Percentiles rank a stretch among this genome's conserved stretches.
phyloP scores from a whole-genome alignment of 164 flowering plant species.

The Annona squamosa region DNA sequence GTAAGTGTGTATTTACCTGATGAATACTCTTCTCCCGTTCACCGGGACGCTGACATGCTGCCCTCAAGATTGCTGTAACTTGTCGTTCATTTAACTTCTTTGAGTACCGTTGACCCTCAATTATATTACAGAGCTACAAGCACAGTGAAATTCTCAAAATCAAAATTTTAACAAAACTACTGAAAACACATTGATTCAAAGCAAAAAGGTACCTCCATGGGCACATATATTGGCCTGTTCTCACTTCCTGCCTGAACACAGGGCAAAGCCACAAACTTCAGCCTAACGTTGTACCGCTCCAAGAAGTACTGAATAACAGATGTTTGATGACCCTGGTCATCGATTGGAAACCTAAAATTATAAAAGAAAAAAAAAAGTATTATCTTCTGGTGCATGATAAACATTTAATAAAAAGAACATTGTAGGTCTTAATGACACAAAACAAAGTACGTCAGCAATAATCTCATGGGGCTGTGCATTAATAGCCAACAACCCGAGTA shows the following conservation, averaged over 20 bases:
- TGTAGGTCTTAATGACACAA: too few relatives aligned
- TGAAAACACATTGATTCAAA: neutral
- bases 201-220: constrained; percentile 25
- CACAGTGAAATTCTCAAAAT: neutral
- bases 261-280: constrained; percentile 19
- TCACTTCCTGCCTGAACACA: constrained; percentile 28
- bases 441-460: too few relatives aligned
- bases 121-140: constrained; percentile 48
- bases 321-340: constrained; percentile 11
- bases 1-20: neutral
- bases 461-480: too few relatives aligned
- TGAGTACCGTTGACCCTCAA: constrained; percentile 54
- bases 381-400: too few relatives aligned
- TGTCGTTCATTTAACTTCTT: constrained; percentile 64
- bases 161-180: too few relatives aligned
- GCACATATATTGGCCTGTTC: constrained; percentile 21
- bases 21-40: constrained; percentile 25
- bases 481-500: too few relatives aligned
- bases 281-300: constrained; percentile 14
- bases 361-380: too few relatives aligned
- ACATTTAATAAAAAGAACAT: too few relatives aligned
- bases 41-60: constrained; percentile 59
- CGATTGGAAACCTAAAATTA: constrained; percentile 20
- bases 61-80: constrained; percentile 49
- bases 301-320: constrained; percentile 24